Percentiles rank a stretch among this genome's conserved stretches.
Conservation (phyloP, 2,329 filamentous ascomycete genomes). For the Plectosphaerella plurivora region DNA sequence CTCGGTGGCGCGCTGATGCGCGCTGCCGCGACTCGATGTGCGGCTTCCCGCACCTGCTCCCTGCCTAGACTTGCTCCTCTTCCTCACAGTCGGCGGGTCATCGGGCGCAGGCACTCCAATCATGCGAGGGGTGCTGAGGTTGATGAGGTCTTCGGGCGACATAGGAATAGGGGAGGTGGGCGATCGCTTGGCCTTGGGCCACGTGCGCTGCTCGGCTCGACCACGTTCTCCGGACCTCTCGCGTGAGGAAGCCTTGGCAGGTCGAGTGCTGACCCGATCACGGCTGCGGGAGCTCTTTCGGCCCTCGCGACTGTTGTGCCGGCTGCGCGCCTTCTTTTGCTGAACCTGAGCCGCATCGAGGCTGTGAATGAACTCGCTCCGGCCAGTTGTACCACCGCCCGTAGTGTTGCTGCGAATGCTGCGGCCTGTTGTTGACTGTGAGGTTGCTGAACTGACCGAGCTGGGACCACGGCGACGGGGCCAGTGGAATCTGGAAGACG, state of each 20-base stretch:
- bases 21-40: slow-evolving; percentile 41
- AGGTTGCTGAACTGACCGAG: slow-evolving; percentile 56
- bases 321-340: slow-evolving; percentile 48
- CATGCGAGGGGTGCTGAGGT: slow-evolving; percentile 46
- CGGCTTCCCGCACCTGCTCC: slow-evolving; percentile 14
- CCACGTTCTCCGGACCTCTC: slow-evolving; percentile 69
- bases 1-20: slow-evolving; percentile 30
- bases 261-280: slow-evolving; percentile 43
- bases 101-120: slow-evolving; percentile 17
- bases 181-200: slow-evolving; percentile 72
- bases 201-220: slow-evolving; percentile 60
- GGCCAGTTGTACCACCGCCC: slow-evolving; percentile 27
- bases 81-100: slow-evolving; percentile 41
- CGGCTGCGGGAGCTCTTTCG: slow-evolving; percentile 31
- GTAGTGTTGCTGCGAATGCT: slow-evolving; percentile 46
- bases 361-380: slow-evolving; percentile 80
- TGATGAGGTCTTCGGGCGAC: slow-evolving; percentile 81
- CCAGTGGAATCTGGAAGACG: slow-evolving; percentile 52
- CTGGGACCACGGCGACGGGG: slow-evolving; percentile 49
- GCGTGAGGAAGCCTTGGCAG: slow-evolving; percentile 44
- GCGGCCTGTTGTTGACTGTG: slow-evolving; percentile 46
- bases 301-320: slow-evolving; percentile 48
- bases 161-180: slow-evolving; percentile 91
- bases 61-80: slow-evolving; percentile 26
- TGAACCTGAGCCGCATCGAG: slow-evolving; percentile 72